Evolutionary conservation across 1,284 basidiomycete species (phyloP).

Genomic region (Malassezia japonica): DNA sequence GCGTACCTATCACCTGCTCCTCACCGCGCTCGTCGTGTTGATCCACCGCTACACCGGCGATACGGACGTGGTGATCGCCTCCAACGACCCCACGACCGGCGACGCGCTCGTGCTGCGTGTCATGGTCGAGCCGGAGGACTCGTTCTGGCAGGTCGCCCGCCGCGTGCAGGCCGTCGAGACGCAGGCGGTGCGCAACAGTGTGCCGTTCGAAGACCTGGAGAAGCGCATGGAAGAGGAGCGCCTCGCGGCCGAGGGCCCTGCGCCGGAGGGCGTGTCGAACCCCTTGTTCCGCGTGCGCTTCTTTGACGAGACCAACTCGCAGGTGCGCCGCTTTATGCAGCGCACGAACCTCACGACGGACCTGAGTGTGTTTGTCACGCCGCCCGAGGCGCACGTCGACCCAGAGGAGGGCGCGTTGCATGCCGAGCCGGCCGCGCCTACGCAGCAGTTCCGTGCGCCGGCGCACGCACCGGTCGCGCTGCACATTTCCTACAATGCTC

Average conservation of each 20-base stretch:
- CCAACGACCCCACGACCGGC: slow-evolving; percentile 61
- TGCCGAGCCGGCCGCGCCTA: slow-evolving; percentile 6
- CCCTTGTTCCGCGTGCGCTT: slow-evolving; percentile 86
- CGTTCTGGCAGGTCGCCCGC: slow-evolving; percentile 83
- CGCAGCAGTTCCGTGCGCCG: slow-evolving; percentile 45
- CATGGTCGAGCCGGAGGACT: slow-evolving; percentile 72
- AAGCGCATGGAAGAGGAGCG: slow-evolving; percentile 49
- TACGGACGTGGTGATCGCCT: slow-evolving; percentile 84
- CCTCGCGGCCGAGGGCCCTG: slow-evolving; percentile 16
- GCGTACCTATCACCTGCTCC: slow-evolving; percentile 79
- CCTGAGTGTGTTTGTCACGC: slow-evolving; percentile 62
- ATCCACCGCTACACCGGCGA: slow-evolving; percentile 94
- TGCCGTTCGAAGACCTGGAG: slow-evolving; percentile 74
- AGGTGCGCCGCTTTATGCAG: slow-evolving; percentile 48
- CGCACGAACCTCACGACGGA: slow-evolving; percentile 68
- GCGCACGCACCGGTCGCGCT: slow-evolving; percentile 60
- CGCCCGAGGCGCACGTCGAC: slow-evolving; percentile 26
- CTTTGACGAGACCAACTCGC: slow-evolving; percentile 78
- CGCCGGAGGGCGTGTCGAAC: slow-evolving; percentile 25
- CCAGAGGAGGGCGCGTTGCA: slow-evolving; percentile 16
- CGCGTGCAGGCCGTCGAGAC: slow-evolving; percentile 72
- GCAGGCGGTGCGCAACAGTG: slow-evolving; percentile 71
- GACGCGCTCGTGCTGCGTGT: slow-evolving; percentile 78
- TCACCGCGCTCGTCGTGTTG: slow-evolving; percentile 80
- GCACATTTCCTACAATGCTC: slow-evolving; percentile 81